Evolutionary conservation across 306 rosid species (phyloP), one percentile per base, ranked within the genome.

Genomic region (Benincasa hispida): DNA sequence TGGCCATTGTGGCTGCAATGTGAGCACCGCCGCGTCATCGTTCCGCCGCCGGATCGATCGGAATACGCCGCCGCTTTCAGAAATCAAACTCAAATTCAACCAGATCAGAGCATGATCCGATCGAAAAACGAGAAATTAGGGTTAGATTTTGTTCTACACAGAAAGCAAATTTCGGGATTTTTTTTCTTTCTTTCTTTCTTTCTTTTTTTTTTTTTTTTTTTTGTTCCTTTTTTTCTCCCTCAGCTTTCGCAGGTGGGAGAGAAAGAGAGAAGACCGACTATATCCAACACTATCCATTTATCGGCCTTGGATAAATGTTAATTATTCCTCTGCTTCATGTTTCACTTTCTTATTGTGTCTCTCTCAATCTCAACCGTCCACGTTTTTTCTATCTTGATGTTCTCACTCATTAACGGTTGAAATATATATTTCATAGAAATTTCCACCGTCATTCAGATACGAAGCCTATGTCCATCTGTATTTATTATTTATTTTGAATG

Each of bases 1-100:
- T 94, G 98, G 14, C 98, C 98, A 85, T 91, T 91, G 86, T 91
- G 90, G 86, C 98, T 90, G 88, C 98, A 94, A 90, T 94, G 96
- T 67, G 98, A 94, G 84, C 98, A 94, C 55, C 94, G 82, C 78
- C 98, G 90, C 61, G 98, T 94, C 98, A 94, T 94, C 9, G 30
- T 67, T 77, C 77, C 59, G 39, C 45, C 55, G 27, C 51, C 51
- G 50, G 48, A 47, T 51, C 67, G 53, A 76, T 75, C n/a, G 53
- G 22, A 22, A 59, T 4, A 30, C 10, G n/a, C 37, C n/a, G 68
- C 72, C 47, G 37, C 17, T 27, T 24, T 19, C 34, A 57, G 30
- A 42, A 62, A 61, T 27, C 60, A 61, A 30, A 61, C 30, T 27
- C 67, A 27, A 25, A 17, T 81, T 82, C 83, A 60, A 78, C 41